A percentile compares a stretch with the other conserved stretches of the same genome.
Conservation (phyloP, 148 eudicot genomes). For the Rhododendron molle region DNA sequence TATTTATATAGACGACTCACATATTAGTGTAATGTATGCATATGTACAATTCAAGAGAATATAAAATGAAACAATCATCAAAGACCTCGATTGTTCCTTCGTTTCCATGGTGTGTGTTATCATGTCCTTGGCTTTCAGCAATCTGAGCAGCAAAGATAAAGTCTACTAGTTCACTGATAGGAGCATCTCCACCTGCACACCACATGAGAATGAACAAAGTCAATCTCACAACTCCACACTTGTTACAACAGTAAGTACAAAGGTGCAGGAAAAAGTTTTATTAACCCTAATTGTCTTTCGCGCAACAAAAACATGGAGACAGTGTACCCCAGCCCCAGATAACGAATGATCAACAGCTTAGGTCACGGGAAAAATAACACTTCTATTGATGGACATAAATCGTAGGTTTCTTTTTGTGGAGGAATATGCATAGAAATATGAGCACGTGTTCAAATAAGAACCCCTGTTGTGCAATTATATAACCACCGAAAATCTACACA, state of each 20-base stretch:
- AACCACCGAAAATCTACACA: not conserved
- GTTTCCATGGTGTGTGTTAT: conserved; percentile 21
- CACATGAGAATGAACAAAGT: conserved; percentile 5
- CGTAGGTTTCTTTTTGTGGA: not conserved
- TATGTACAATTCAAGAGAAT: not conserved
- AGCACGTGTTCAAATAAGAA: conserved; percentile 9
- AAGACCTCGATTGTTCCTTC: conserved; percentile 48
- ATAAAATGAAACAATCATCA: conserved; percentile 10
- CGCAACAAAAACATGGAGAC: not conserved
- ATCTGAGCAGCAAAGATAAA: conserved; percentile 81
- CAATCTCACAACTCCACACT: not conserved
- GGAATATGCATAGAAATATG: not conserved
- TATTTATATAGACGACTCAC: too few species aligned
- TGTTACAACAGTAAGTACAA: not conserved
- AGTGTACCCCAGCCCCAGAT: not conserved
- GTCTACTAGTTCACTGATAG: conserved; percentile 69
- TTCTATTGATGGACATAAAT: not conserved
- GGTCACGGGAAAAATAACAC: not conserved
- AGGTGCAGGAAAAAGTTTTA: not conserved
- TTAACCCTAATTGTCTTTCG: not conserved
- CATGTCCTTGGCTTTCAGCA: conserved; percentile 47
- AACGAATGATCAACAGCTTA: not conserved
- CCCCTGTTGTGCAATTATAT: not conserved
- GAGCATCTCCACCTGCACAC: conserved; percentile 67
- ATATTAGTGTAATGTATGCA: not conserved